These are phyloP conservation scores for Fusarium pseudograminearum DNA, from an alignment of 2,329 filamentous ascomycete genomes.

Conservation along the genomic window DNA sequence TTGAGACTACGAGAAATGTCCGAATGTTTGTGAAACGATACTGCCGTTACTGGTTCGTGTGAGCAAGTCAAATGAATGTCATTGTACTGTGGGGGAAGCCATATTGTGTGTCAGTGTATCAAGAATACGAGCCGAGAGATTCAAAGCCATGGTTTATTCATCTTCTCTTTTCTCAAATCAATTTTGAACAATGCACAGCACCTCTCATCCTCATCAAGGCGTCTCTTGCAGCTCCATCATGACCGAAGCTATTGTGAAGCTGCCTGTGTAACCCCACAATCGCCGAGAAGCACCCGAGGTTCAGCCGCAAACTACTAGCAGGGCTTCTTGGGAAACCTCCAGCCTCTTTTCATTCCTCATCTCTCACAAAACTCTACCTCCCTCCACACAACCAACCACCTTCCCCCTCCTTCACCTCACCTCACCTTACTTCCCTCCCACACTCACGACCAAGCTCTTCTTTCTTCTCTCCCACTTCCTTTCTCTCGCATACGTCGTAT, in stretches of 20 bases:
- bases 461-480: constrained; percentile 33
- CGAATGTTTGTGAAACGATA: not conserved
- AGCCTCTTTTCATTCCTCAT: constrained; percentile 49
- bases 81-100: not conserved
- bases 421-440: constrained; percentile 26
- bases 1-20: constrained; percentile 6
- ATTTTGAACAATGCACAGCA: not conserved
- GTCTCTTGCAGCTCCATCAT: not conserved
- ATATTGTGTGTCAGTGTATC: not conserved
- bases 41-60: not conserved
- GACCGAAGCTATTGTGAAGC: not conserved
- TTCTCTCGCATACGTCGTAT: constrained; percentile 28
- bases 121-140: not conserved
- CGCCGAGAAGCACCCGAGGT: constrained; percentile 43
- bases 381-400: constrained; percentile 47
- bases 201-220: not conserved
- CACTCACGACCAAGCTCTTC: constrained; percentile 18
- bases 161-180: not conserved
- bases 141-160: no score
- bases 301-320: constrained; percentile 39
- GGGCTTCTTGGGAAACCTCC: constrained; percentile 46
- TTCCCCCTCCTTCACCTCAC: constrained; percentile 37
- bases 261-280: constrained; percentile 28
- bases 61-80: not conserved
- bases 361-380: constrained; percentile 53